Percentiles rank a stretch among this genome's conserved stretches.
Conservation (phyloP, 176 grass and related monocot species). For the Aegilops bicornis region DNA sequence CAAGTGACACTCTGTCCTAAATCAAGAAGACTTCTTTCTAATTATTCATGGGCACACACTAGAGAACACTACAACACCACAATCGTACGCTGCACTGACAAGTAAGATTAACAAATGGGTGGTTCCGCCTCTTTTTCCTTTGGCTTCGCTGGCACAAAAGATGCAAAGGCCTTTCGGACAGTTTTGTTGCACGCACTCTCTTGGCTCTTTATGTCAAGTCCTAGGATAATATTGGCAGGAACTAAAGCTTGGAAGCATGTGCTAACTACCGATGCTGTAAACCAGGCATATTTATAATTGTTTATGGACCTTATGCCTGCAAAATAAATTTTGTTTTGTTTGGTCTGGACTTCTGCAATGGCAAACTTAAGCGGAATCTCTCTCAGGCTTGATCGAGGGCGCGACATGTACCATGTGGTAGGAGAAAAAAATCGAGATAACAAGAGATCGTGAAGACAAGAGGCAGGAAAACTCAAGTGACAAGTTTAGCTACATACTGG, state of each 20-base stretch:
- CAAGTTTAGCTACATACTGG: background rate
- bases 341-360: background rate
- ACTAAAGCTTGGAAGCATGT: constrained; percentile 16
- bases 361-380: background rate
- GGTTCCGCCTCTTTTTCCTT: background rate
- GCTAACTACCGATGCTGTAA: background rate
- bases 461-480: background rate
- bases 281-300: background rate
- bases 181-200: constrained; percentile 20
- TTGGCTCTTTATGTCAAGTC: constrained; percentile 36
- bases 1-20: constrained; percentile 40
- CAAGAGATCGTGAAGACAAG: background rate
- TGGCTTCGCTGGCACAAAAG: constrained; percentile 26
- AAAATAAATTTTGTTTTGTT: background rate
- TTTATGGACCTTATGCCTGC: background rate
- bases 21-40: constrained; percentile 12
- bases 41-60: background rate
- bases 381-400: background rate
- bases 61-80: background rate
- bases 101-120: background rate
- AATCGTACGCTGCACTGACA: constrained; percentile 8
- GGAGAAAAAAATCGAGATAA: background rate
- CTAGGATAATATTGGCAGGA: constrained; percentile 16
- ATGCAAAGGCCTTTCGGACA: background rate
- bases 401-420: background rate